phyloP scores from a whole-genome alignment of 495 filamentous ascomycete genomes.

The Annulohypoxylon moriforme region DNA sequence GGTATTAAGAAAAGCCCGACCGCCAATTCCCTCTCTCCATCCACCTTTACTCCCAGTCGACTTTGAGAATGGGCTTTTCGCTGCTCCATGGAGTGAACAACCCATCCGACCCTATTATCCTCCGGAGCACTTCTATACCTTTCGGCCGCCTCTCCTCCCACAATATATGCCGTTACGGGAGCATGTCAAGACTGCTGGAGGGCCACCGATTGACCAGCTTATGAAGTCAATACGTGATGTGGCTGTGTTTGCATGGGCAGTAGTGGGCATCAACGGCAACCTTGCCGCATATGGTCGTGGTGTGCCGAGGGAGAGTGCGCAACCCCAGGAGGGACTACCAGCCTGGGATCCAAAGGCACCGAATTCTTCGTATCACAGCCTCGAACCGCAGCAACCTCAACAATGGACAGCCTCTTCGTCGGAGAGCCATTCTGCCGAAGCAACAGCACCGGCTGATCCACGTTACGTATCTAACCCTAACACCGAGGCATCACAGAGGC shows the following conservation, averaged over 20 bases:
- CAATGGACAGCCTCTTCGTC: constrained; percentile 29
- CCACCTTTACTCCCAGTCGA: constrained; percentile 59
- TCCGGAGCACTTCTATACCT: constrained; percentile 56
- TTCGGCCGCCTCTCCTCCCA: constrained; percentile 55
- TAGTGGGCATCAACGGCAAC: constrained; percentile 83
- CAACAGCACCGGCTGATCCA: constrained; percentile 10
- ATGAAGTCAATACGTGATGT: constrained; percentile 86
- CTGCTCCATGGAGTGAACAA: constrained; percentile 78
- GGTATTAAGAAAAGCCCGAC: constrained; percentile 79
- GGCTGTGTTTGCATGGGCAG: constrained; percentile 84
- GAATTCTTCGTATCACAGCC: constrained; percentile 30
- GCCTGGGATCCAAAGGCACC: constrained; percentile 59
- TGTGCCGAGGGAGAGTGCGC: constrained; percentile 67
- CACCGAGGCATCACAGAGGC: constrained; percentile 22
- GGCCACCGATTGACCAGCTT: constrained; percentile 69
- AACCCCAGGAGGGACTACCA: constrained; percentile 67
- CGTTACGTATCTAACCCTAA: constrained; percentile 18
- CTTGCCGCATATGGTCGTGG: constrained; percentile 73
- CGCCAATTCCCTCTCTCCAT: constrained; percentile 70
- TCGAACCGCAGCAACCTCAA: constrained; percentile 28
- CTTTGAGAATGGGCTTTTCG: constrained; percentile 76
- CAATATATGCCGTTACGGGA: constrained; percentile 59
- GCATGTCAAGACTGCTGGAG: constrained; percentile 58
- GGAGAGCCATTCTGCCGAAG: constrained; percentile 14
- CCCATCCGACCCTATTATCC: constrained; percentile 62